phyloP scores from a whole-genome alignment of 2,329 filamentous ascomycete species.

The Hymenoscyphus fructigenus region DNA sequence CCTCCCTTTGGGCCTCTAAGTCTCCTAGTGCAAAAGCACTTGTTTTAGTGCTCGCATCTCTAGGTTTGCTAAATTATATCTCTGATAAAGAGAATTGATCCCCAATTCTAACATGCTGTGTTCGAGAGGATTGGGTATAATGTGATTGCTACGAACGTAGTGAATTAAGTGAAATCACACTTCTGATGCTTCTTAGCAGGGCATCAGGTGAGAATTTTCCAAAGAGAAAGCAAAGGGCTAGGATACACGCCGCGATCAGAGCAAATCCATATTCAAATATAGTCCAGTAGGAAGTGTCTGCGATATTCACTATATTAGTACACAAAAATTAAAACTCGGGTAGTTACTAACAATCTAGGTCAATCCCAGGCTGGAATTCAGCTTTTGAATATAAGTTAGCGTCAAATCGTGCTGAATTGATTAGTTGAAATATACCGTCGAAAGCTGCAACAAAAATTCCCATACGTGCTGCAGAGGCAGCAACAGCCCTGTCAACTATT shows the following conservation, averaged over 20 bases:
- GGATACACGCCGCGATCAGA: neutral
- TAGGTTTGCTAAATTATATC: neutral
- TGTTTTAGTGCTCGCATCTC: neutral
- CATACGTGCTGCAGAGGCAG: neutral
- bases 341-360: neutral
- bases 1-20: neutral
- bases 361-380: neutral
- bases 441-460: neutral
- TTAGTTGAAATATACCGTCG: neutral
- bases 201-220: conserved; percentile 2
- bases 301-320: neutral
- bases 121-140: neutral
- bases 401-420: neutral
- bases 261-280: conserved; percentile 1
- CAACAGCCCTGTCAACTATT: neutral
- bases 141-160: neutral
- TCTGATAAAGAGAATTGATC: neutral
- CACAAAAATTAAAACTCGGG: neutral
- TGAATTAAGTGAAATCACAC: neutral
- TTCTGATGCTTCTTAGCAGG: neutral
- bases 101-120: neutral
- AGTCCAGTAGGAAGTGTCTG: neutral
- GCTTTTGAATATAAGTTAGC: neutral
- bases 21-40: neutral
- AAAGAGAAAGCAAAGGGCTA: neutral